A percentile compares a stretch with the other conserved stretches of the same genome.
These are phyloP conservation scores for Trichoderma reesei DNA, from an alignment of 495 filamentous ascomycete genomes.

Conservation along the genomic window DNA sequence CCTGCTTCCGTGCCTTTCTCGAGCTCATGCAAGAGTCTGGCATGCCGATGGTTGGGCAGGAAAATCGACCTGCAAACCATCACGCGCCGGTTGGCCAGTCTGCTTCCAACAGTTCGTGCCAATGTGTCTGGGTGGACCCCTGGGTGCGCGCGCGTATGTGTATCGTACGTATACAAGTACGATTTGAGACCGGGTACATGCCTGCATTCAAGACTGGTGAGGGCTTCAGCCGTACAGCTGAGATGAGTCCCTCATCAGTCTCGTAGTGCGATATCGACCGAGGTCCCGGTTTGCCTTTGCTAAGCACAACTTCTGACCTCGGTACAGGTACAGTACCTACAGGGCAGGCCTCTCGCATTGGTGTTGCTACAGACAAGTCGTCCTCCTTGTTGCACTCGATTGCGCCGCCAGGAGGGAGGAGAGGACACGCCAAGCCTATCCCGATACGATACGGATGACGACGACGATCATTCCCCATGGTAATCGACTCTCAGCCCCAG, in stretches of 20 bases:
- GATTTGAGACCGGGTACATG: no score
- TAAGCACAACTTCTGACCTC: neutral
- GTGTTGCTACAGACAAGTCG: no score
- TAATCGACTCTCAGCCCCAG: neutral
- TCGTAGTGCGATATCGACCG: no score
- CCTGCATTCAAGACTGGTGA: neutral
- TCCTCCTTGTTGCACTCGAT: no score
- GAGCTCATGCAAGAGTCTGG: neutral
- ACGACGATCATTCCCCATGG: neutral
- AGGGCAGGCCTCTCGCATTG: neutral
- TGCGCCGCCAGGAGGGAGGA: neutral
- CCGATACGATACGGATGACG: neutral
- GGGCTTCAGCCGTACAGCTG: neutral
- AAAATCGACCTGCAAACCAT: slow-evolving; percentile 1
- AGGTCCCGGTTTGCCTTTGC: neutral
- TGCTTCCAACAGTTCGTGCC: slow-evolving; percentile 1
- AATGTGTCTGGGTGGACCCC: neutral
- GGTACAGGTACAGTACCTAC: neutral
- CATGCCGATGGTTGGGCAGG: slow-evolving; percentile 3
- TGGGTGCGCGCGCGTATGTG: slow-evolving; percentile 1
- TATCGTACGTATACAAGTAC: neutral
- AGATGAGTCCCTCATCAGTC: no score
- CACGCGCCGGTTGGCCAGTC: neutral
- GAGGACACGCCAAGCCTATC: neutral
- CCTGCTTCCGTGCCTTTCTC: neutral